Conservation (phyloP, 1,284 basidiomycete species). For the Agroathelia rolfsii region DNA sequence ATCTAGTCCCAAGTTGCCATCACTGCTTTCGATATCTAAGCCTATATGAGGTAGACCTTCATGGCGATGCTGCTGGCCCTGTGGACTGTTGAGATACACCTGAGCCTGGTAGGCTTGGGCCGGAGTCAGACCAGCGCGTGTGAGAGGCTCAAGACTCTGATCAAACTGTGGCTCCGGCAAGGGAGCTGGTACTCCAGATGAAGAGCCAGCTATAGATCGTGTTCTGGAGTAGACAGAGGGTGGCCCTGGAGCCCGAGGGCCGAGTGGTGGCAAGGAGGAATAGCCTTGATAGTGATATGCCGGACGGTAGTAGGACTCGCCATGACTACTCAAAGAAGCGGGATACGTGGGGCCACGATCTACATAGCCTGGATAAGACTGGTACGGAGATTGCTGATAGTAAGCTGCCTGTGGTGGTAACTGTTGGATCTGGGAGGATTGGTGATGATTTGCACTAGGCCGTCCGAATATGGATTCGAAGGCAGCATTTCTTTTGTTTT, state of each 20-base stretch:
- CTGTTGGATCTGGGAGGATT: constrained; percentile 20
- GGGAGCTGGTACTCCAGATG: constrained; percentile 36
- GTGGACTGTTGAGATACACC: constrained; percentile 40
- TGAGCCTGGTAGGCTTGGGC: constrained; percentile 75
- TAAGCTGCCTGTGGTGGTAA: constrained; percentile 16
- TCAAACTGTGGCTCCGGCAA: constrained; percentile 49
- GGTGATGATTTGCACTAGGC: constrained; percentile 49
- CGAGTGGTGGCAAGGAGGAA: constrained; percentile 13
- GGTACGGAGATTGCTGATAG: constrained; percentile 15
- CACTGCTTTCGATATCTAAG: constrained; percentile 39
- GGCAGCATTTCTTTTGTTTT: constrained; percentile 54
- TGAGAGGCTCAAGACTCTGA: constrained; percentile 33
- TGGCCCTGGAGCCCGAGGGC: constrained; percentile 25
- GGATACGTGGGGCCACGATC: constrained; percentile 20
- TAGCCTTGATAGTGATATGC: constrained; percentile 18
- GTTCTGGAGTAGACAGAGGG: constrained; percentile 33
- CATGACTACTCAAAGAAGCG: constrained; percentile 19
- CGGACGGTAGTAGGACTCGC: constrained; percentile 21
- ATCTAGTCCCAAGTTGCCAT: constrained; percentile 46
- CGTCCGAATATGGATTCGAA: constrained; percentile 80
- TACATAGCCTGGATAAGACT: constrained; percentile 16
- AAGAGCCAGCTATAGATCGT: constrained; percentile 39
- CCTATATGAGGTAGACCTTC: too few species aligned
- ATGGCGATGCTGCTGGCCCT: constrained; percentile 16
- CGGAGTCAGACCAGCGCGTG: constrained; percentile 50